phyloP scores from a whole-genome alignment of 2,329 filamentous ascomycete species.

The Cytospora mali region DNA sequence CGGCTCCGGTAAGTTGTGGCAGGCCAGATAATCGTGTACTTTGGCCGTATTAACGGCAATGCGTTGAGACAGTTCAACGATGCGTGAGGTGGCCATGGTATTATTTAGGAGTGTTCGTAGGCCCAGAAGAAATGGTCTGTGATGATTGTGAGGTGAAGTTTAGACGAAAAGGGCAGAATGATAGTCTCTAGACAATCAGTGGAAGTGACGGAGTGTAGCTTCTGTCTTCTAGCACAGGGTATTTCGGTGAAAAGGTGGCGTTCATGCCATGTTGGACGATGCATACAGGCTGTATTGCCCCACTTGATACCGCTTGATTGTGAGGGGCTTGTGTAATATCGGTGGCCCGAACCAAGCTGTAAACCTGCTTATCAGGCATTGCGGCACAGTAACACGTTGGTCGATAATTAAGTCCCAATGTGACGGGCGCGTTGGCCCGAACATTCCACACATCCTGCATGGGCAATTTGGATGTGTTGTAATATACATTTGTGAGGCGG shows the following conservation, averaged over 20 bases:
- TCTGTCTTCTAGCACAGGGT: neutral
- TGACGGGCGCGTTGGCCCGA: neutral
- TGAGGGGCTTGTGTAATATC: neutral
- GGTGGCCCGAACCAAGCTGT: neutral
- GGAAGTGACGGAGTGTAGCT: neutral
- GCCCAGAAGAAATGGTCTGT: neutral
- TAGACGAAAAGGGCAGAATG: neutral
- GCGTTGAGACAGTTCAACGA: slow-evolving; percentile 12
- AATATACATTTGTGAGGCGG: too few relatives aligned
- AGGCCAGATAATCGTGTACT: slow-evolving; percentile 29
- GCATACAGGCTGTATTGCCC: too few relatives aligned
- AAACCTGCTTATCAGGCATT: neutral
- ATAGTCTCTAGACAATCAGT: neutral
- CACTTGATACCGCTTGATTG: neutral
- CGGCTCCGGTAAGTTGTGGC: slow-evolving; percentile 28
- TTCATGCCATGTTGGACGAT: neutral
- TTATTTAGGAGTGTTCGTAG: neutral
- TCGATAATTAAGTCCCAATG: neutral
- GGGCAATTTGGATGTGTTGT: too few relatives aligned
- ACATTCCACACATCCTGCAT: too few relatives aligned
- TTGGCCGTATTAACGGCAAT: slow-evolving; percentile 31
- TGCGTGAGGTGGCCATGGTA: slow-evolving; percentile 6
- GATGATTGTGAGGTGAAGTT: neutral
- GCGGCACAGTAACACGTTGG: neutral
- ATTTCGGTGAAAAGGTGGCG: neutral